These are phyloP conservation scores for Parastagonospora avenae DNA, from an alignment of 2,329 filamentous ascomycete genomes.

Conservation along the genomic window DNA sequence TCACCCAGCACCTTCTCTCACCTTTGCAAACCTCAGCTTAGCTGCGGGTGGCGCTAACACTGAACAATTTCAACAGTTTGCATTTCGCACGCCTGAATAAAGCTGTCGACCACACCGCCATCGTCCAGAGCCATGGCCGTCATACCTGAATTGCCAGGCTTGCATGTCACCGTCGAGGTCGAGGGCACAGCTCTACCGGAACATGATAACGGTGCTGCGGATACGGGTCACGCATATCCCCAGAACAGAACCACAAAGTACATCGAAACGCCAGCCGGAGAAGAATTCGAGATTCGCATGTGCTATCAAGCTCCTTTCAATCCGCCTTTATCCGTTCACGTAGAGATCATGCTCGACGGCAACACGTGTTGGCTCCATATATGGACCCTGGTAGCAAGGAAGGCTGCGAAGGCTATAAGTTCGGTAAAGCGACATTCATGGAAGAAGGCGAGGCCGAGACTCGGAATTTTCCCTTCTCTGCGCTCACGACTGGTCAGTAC, in stretches of 20 bases:
- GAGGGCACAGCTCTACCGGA: conserved; percentile 1
- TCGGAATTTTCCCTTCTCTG: neutral
- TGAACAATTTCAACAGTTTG: neutral
- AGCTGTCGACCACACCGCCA: neutral
- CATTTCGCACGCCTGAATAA: neutral
- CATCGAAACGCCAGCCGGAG: conserved; percentile 27
- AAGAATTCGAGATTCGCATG: conserved; percentile 18
- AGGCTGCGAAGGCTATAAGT: conserved; percentile 4
- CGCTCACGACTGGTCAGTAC: neutral
- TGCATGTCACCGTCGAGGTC: conserved; percentile 3
- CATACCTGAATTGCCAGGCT: neutral
- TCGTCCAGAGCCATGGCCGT: conserved; percentile 5
- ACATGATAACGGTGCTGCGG: neutral
- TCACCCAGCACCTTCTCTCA: neutral
- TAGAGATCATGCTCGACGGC: conserved; percentile 3
- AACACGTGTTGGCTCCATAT: conserved; percentile 4
- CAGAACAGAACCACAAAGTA: conserved; percentile 24
- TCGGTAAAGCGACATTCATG: neutral
- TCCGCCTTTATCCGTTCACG: neutral
- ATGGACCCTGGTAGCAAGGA: neutral
- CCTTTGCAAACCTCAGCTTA: neutral
- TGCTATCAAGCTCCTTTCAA: neutral
- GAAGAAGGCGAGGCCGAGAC: neutral
- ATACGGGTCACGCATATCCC: neutral
- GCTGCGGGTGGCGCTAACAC: no score